These are phyloP conservation scores for Suillus clintonianus DNA, from an alignment of 768 basidiomycete genomes.

Conservation along the genomic window DNA sequence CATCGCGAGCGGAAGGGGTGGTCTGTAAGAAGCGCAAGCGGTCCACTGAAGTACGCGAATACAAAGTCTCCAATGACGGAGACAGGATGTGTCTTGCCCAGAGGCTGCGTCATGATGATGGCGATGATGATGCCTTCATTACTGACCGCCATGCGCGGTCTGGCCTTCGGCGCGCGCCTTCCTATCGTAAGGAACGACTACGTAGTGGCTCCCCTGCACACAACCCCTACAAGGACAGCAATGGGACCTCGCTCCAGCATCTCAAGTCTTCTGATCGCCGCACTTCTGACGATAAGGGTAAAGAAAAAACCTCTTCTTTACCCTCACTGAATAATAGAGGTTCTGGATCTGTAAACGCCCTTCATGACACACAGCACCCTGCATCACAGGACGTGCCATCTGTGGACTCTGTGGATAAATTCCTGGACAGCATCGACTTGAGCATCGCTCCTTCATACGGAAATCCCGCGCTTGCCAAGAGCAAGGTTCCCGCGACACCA, in stretches of 20 bases:
- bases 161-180: neutral
- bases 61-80: neutral
- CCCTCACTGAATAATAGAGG: neutral
- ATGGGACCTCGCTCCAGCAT: neutral
- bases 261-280: neutral
- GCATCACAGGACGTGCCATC: neutral
- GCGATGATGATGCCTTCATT: neutral
- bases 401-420: slow-evolving; percentile 18
- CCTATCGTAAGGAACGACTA: neutral
- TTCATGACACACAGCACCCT: neutral
- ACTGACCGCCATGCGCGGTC: neutral
- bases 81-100: slow-evolving; percentile 2
- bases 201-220: neutral
- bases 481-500: slow-evolving; percentile 10
- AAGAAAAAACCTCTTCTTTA: neutral
- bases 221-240: neutral
- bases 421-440: slow-evolving; percentile 27
- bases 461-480: neutral
- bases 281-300: neutral
- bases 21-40: slow-evolving; percentile 6
- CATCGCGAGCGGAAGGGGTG: neutral
- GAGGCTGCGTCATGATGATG: slow-evolving; percentile 1
- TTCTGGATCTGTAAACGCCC: neutral
- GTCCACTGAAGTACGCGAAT: neutral
- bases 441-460: neutral